Evolutionary conservation across 2,329 filamentous ascomycete species (phyloP), one percentile per base, ranked within the genome.

Genomic region (Daldinia eschscholtzii): DNA sequence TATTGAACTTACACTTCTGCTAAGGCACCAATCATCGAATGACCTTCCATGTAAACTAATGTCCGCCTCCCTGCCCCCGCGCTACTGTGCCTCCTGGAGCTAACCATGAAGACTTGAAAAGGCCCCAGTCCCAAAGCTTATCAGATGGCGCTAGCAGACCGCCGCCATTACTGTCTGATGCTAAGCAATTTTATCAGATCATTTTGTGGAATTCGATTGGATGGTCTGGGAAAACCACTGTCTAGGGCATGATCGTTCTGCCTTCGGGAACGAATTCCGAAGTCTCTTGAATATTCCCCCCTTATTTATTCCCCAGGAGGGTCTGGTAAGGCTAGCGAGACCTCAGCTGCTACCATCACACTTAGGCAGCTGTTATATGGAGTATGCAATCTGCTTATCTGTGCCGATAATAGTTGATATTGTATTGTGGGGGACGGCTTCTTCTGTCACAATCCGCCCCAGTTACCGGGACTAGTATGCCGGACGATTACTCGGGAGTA

Each of bases 101-200:
- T 23, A 23, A 23, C 20, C 20, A 2, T 23, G 20, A 23, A 23
- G 20, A 23, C 20, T 23, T 23, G 30, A 35, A 33, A 33, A 44
- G 39, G 10, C 57, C 60, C 39, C 6, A 20, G 26, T 41, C 26
- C 7, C 15, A 6, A 12, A 30, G 62, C 59, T 66, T 69, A 69
- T 69, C 67, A 66, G 67, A 70, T 70, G 57, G 57, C 39, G 41
- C 67, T 70, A 67, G 39, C 30, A 61, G 37, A 67, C 52, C 59
- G 44, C 60, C 56, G 50, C 4, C 46, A 46, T 28, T 13, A 20
- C 9, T 13, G 4, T 55, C 15, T 7, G 30, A 42, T 52, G 59
- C 64, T 57, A 64, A 67, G 64, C 6, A 23, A 23, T 6, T 18
- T 70, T 70, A 70, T 67, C 64, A 64, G 67, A 70, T 70, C 44